Evolutionary conservation across 306 rosid genomes (phyloP).

Genomic region (Pterocarpus macrocarpus): DNA sequence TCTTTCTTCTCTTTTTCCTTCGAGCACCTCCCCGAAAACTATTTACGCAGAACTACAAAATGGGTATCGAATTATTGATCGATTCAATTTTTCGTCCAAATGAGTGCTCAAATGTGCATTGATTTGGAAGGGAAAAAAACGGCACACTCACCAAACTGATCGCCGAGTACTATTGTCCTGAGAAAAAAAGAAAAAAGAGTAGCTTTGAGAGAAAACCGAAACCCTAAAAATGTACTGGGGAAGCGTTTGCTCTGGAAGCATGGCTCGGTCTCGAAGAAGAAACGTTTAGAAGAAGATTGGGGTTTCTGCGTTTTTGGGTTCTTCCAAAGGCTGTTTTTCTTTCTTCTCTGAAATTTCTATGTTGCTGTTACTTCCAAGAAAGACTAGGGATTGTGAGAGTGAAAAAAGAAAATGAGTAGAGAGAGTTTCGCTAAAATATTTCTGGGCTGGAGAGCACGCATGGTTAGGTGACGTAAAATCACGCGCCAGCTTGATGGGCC

Average conservation of each 20-base stretch:
- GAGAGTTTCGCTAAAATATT: conserved; percentile 44
- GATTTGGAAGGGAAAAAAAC: conserved; percentile 39
- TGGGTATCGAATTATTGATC: no score
- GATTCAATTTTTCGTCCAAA: conserved; percentile 35
- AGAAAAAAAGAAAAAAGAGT: neutral
- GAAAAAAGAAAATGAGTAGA: neutral
- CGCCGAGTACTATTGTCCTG: conserved; percentile 43
- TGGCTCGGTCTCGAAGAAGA: neutral
- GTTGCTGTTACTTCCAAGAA: neutral
- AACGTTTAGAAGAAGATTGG: conserved; percentile 32
- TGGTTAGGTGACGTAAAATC: neutral
- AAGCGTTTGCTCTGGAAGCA: neutral
- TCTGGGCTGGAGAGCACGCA: conserved; percentile 38
- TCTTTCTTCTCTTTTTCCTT: conserved; percentile 6
- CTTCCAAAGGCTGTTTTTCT: neutral
- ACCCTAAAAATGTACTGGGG: conserved; percentile 69
- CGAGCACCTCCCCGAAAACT: no score
- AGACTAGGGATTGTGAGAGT: conserved; percentile 62
- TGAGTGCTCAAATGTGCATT: conserved; percentile 41
- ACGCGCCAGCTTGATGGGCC: neutral
- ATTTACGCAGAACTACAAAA: no score
- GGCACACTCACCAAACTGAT: conserved; percentile 50
- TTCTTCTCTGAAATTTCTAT: neutral
- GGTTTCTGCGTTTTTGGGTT: conserved; percentile 30
- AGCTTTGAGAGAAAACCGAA: conserved; percentile 36